Percentiles rank a stretch among this genome's conserved stretches.
Evolutionary conservation across 108 stramenopile species (phyloP).

Genomic region (Fragilaria radians): DNA sequence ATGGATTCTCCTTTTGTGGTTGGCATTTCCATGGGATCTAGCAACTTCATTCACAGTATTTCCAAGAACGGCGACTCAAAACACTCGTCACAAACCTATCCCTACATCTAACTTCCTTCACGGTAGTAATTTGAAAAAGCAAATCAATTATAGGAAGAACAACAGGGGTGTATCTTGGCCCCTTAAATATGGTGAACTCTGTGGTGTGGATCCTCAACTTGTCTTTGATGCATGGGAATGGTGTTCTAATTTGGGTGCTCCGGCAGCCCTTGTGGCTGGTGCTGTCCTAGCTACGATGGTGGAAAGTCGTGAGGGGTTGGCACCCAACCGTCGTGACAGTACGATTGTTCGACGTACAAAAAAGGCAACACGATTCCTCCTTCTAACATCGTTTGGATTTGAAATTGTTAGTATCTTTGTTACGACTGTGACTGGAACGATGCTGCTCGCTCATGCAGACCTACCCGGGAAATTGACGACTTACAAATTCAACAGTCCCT

Average conservation of each 20-base stretch:
- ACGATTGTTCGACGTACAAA: slow-evolving; percentile 26
- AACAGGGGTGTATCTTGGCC: no score
- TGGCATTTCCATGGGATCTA: no score
- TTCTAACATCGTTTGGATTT: slow-evolving; percentile 35
- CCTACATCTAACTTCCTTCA: no score
- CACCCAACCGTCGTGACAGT: slow-evolving; percentile 10
- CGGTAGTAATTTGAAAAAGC: no score
- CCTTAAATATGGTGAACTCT: background rate
- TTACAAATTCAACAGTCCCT: slow-evolving; percentile 15
- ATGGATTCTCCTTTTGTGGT: no score
- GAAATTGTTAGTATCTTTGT: slow-evolving; percentile 46
- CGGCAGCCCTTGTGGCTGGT: slow-evolving; percentile 44
- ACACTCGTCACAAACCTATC: no score
- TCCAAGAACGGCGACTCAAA: no score
- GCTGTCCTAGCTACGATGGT: slow-evolving; percentile 42
- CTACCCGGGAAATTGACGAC: slow-evolving; percentile 2
- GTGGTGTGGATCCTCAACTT: slow-evolving; percentile 4
- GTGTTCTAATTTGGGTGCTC: slow-evolving; percentile 35
- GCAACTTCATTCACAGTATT: no score
- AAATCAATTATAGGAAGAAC: no score
- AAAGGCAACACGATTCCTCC: slow-evolving; percentile 21
- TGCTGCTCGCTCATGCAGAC: slow-evolving; percentile 32
- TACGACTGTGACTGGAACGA: slow-evolving; percentile 36
- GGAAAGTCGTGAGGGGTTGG: slow-evolving; percentile 20
- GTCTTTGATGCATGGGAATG: slow-evolving; percentile 37